Conservation (phyloP, 805 yeast genomes). For the Hanseniaspora hatyaiensis region DNA sequence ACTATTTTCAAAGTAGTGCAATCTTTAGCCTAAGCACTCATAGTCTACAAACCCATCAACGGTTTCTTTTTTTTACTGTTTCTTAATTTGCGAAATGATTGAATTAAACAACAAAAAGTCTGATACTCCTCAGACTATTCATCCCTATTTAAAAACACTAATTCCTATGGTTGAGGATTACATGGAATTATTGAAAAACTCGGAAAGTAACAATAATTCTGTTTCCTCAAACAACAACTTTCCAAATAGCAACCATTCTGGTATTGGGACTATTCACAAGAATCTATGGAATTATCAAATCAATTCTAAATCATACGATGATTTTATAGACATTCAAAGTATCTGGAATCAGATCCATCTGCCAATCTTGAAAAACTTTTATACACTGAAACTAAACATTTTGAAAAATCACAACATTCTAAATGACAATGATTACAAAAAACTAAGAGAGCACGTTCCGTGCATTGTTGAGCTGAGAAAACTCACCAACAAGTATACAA, state of each 20-base stretch:
- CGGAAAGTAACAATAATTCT: neutral
- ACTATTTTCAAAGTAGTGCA: too few species aligned
- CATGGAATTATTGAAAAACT: conserved; percentile 1
- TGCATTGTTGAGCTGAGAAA: conserved; percentile 44
- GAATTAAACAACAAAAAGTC: conserved; percentile 25
- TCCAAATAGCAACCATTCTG: neutral
- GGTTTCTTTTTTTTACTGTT: conserved; percentile 19
- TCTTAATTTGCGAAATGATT: too few species aligned
- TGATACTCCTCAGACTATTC: conserved; percentile 25
- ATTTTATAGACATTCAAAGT: conserved; percentile 35
- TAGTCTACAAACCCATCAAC: too few species aligned
- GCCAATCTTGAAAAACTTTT: conserved; percentile 39
- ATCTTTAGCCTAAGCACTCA: too few species aligned
- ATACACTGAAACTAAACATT: conserved; percentile 20
- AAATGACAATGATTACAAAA: conserved; percentile 19
- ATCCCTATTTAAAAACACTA: conserved; percentile 22
- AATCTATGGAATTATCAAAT: conserved; percentile 7
- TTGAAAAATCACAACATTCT: conserved; percentile 21
- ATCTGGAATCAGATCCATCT: conserved; percentile 52
- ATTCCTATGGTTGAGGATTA: conserved; percentile 8
- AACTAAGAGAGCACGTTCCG: conserved; percentile 23
- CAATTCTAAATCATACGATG: conserved; percentile 19
- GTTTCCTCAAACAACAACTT: neutral
- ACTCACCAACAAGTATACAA: conserved; percentile 40
- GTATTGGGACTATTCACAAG: conserved; percentile 14